A percentile compares a stretch with the other conserved stretches of the same genome.
phyloP scores from a whole-genome alignment of 1,139 yeast genomes.

The Lizanozyma gosingica region DNA sequence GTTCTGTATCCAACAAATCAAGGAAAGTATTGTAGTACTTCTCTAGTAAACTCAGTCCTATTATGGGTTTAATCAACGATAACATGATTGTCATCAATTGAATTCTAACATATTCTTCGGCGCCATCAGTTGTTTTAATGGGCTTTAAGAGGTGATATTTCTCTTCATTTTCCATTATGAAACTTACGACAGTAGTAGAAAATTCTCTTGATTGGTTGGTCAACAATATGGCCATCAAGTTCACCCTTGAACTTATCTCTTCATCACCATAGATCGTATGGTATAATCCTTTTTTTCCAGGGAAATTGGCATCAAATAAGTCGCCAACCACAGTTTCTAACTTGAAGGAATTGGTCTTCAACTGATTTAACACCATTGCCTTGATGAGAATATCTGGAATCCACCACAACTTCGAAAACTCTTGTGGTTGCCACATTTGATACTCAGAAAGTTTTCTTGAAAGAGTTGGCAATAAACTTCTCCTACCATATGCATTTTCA shows the following conservation, averaged over 20 bases:
- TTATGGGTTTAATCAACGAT: conserved; percentile 16
- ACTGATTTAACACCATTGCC: conserved; percentile 43
- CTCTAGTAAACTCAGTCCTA: conserved; percentile 1
- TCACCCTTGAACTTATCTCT: conserved; percentile 50
- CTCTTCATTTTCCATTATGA: conserved; percentile 31
- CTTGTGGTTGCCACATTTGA: conserved; percentile 20
- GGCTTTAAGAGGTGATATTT: conserved; percentile 40
- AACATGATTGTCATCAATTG: conserved; percentile 48
- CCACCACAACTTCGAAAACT: conserved; percentile 43
- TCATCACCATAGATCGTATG: conserved; percentile 45
- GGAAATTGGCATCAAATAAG: conserved; percentile 33
- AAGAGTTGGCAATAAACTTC: conserved; percentile 58
- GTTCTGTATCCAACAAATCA: conserved; percentile 36
- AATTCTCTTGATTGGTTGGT: conserved; percentile 20
- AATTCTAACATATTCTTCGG: conserved; percentile 60
- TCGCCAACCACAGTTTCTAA: conserved; percentile 51
- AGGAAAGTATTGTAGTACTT: conserved; percentile 16
- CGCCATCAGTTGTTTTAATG: conserved; percentile 49
- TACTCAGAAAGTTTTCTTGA: conserved; percentile 33
- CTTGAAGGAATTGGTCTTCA: conserved; percentile 46
- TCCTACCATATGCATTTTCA: conserved; percentile 49
- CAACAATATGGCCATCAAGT: conserved; percentile 37
- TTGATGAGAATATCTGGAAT: conserved; percentile 42
- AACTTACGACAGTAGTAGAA: conserved; percentile 31
- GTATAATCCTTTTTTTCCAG: conserved; percentile 30